These are phyloP conservation scores for Exophiala oligosperma DNA, from an alignment of 2,329 filamentous ascomycete species.

Conservation along the genomic window DNA sequence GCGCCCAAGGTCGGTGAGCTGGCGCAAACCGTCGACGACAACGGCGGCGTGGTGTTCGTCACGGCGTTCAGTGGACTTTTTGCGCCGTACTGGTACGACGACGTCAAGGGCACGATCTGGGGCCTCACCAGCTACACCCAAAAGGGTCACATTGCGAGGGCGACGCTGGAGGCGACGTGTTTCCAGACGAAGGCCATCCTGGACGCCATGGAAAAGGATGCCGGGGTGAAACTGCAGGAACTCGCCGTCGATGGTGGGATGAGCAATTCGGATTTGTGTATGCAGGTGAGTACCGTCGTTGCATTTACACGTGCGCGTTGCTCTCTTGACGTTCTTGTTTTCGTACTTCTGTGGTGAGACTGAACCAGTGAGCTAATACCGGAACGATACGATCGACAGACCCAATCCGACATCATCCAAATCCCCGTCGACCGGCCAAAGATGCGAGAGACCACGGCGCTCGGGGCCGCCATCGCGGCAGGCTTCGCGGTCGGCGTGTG, in stretches of 20 bases:
- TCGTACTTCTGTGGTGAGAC: not conserved
- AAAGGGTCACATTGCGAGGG: constrained; percentile 74
- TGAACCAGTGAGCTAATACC: not conserved
- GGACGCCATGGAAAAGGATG: constrained; percentile 79
- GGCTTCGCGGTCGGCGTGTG: constrained; percentile 79
- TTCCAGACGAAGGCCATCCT: constrained; percentile 83
- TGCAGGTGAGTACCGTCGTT: constrained; percentile 55
- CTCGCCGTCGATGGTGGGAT: constrained; percentile 79
- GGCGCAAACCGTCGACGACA: constrained; percentile 61
- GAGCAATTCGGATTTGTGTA: constrained; percentile 75
- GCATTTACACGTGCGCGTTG: not conserved
- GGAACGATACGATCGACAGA: constrained; percentile 4
- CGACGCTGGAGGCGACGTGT: constrained; percentile 79
- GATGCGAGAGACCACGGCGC: constrained; percentile 87
- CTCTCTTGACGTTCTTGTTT: not conserved
- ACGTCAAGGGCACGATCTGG: constrained; percentile 76
- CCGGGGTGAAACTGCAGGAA: constrained; percentile 66
- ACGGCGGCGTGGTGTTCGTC: constrained; percentile 74
- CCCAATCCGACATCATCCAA: constrained; percentile 80
- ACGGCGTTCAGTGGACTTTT: constrained; percentile 81
- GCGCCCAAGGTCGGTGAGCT: constrained; percentile 58
- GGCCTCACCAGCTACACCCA: constrained; percentile 76
- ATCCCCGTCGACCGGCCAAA: constrained; percentile 77
- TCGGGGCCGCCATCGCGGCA: constrained; percentile 85
- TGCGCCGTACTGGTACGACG: constrained; percentile 83